These are phyloP conservation scores for Mycena floridula DNA, from an alignment of 768 basidiomycete genomes.

Conservation along the genomic window DNA sequence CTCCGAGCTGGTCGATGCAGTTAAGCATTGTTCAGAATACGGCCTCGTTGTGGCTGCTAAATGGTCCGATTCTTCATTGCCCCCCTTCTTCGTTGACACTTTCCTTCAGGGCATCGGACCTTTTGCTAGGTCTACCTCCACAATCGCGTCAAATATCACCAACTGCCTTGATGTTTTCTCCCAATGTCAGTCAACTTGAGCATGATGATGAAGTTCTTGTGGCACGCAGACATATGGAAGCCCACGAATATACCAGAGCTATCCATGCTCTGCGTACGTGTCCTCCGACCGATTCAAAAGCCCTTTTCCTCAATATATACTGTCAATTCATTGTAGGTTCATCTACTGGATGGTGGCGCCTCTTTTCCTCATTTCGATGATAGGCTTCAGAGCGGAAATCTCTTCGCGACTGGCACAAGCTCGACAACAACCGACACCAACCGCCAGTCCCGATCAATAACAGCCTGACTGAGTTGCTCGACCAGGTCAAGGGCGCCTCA, in stretches of 20 bases:
- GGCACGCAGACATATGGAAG: conserved; percentile 2
- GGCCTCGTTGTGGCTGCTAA: conserved; percentile 45
- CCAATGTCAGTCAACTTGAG: background rate
- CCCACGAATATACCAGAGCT: conserved; percentile 2
- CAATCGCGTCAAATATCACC: background rate
- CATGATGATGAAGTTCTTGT: conserved; percentile 1
- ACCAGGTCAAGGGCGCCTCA: conserved; percentile 32
- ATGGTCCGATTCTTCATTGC: conserved; percentile 27
- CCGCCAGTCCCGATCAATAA: conserved; percentile 44
- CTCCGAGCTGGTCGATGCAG: no score
- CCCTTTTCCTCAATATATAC: conserved; percentile 55
- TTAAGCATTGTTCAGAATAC: conserved; percentile 5
- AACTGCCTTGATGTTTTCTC: background rate
- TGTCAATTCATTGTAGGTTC: conserved; percentile 52
- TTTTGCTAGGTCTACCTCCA: conserved; percentile 39
- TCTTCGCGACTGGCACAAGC: conserved; percentile 56
- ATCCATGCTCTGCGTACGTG: conserved; percentile 1
- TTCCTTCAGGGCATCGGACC: conserved; percentile 44
- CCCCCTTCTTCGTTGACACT: conserved; percentile 4
- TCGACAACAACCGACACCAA: conserved; percentile 42
- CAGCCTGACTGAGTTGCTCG: conserved; percentile 37
- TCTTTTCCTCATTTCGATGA: background rate
- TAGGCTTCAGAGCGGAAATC: conserved; percentile 63
- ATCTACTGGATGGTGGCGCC: background rate
- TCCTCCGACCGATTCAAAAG: conserved; percentile 12